These are phyloP conservation scores for Chaetomium fimeti DNA, from an alignment of 495 filamentous ascomycete genomes.

Conservation along the genomic window DNA sequence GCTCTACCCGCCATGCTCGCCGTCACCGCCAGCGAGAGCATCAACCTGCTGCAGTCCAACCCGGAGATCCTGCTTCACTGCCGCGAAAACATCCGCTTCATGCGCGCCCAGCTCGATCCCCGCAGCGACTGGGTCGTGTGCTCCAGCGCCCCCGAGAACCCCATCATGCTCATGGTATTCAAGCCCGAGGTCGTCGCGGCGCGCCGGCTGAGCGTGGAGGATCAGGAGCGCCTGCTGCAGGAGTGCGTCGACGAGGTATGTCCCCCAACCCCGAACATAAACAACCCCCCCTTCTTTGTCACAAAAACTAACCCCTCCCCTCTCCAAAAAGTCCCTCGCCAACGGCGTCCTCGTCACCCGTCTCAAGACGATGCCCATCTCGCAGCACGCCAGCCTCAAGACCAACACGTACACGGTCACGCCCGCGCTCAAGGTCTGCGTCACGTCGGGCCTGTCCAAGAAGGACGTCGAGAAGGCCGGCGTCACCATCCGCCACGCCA, in stretches of 20 bases:
- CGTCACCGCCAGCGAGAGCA: constrained; percentile 86
- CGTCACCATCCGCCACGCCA: constrained; percentile 81
- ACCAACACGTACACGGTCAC: constrained; percentile 64
- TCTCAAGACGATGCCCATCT: constrained; percentile 71
- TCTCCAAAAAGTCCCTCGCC: constrained; percentile 56
- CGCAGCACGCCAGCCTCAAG: constrained; percentile 52
- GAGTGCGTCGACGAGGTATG: constrained; percentile 92
- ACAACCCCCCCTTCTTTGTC: too few relatives aligned
- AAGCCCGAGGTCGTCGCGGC: constrained; percentile 79
- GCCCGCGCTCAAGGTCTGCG: constrained; percentile 85
- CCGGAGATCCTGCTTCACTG: constrained; percentile 73
- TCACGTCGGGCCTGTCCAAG: constrained; percentile 80
- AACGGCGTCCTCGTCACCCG: constrained; percentile 87
- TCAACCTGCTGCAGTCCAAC: constrained; percentile 77
- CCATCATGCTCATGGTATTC: constrained; percentile 78
- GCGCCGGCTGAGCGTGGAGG: constrained; percentile 61
- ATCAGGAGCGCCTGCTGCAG: constrained; percentile 83
- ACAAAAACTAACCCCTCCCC: neutral
- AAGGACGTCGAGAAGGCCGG: constrained; percentile 96
- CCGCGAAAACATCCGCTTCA: constrained; percentile 75
- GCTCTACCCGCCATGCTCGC: constrained; percentile 91
- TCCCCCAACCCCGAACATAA: neutral
- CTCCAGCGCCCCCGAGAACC: constrained; percentile 80
- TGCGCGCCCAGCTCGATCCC: constrained; percentile 85
- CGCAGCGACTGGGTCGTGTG: constrained; percentile 88